phyloP scores from a whole-genome alignment of 495 filamentous ascomycete species.

The Delitschia confertaspora region DNA sequence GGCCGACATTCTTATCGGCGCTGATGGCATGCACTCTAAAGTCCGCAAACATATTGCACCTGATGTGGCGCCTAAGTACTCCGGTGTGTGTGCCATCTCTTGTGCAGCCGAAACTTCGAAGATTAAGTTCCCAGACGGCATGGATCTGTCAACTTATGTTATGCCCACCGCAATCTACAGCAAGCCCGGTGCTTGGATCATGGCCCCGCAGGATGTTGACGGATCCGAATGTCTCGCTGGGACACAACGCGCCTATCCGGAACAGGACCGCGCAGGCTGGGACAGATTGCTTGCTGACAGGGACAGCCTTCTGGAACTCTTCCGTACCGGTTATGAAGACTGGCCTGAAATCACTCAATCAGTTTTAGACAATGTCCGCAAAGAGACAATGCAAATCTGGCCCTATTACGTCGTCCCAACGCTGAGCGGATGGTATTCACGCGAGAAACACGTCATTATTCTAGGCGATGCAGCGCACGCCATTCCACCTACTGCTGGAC shows the following conservation, averaged over 20 bases:
- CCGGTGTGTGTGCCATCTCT: slow-evolving; percentile 4
- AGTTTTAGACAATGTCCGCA: slow-evolving; percentile 29
- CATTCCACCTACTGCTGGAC: slow-evolving; percentile 40
- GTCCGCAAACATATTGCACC: slow-evolving; percentile 18
- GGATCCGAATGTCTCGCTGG: slow-evolving; percentile 42
- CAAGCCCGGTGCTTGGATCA: slow-evolving; percentile 39
- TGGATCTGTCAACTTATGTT: slow-evolving; percentile 26
- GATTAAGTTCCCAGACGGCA: slow-evolving; percentile 7
- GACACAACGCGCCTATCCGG: slow-evolving; percentile 31
- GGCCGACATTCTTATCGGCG: slow-evolving; percentile 14
- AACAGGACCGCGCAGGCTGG: slow-evolving; percentile 37
- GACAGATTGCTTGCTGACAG: slow-evolving; percentile 32
- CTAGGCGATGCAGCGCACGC: slow-evolving; percentile 44
- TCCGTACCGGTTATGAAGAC: slow-evolving; percentile 27
- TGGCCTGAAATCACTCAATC: slow-evolving; percentile 36
- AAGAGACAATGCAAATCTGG: slow-evolving; percentile 27
- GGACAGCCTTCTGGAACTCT: slow-evolving; percentile 33
- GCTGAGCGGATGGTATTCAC: slow-evolving; percentile 36
- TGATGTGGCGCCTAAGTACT: slow-evolving; percentile 9
- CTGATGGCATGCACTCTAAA: slow-evolving; percentile 21
- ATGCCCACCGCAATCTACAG: slow-evolving; percentile 40
- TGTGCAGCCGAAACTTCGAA: slow-evolving; percentile 10
- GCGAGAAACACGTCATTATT: slow-evolving; percentile 33
- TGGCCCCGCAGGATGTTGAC: slow-evolving; percentile 41
- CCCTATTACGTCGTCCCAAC: slow-evolving; percentile 39